These are phyloP conservation scores for Fusarium sp. DNA, from an alignment of 2,329 filamentous ascomycete species.

Conservation along the genomic window DNA sequence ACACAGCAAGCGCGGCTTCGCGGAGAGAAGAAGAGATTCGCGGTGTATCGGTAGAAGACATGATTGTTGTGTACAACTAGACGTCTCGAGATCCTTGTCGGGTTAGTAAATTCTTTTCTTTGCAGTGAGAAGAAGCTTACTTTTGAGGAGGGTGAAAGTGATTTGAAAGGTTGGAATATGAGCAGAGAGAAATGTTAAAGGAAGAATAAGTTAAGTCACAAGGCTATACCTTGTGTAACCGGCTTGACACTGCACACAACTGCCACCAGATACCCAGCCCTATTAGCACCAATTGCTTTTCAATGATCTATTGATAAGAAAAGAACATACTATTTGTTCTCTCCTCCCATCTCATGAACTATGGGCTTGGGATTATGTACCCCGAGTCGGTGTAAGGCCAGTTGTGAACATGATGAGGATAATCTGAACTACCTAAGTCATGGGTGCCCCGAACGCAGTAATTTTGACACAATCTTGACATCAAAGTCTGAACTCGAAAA, in stretches of 20 bases:
- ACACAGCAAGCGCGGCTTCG: background rate
- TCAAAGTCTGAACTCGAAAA: background rate
- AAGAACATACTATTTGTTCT: no score
- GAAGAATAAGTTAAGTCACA: background rate
- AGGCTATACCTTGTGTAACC: background rate
- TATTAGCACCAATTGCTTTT: background rate
- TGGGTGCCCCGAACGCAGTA: fast-evolving
- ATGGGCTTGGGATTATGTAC: background rate
- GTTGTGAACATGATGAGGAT: no score
- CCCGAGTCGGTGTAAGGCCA: fast-evolving
- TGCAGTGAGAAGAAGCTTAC: background rate
- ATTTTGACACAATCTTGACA: background rate
- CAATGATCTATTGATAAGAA: background rate
- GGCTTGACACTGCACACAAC: background rate
- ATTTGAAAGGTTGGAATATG: background rate
- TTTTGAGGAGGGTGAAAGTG: no score
- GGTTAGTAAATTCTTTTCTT: no score
- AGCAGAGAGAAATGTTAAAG: background rate
- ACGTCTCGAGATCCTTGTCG: no score
- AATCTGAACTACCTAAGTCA: background rate
- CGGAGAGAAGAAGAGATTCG: background rate
- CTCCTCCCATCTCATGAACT: no score
- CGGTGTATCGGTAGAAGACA: background rate
- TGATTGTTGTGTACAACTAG: background rate
- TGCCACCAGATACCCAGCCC: background rate